phyloP scores from a whole-genome alignment of 306 rosid genomes.

The Rubus idaeus region DNA sequence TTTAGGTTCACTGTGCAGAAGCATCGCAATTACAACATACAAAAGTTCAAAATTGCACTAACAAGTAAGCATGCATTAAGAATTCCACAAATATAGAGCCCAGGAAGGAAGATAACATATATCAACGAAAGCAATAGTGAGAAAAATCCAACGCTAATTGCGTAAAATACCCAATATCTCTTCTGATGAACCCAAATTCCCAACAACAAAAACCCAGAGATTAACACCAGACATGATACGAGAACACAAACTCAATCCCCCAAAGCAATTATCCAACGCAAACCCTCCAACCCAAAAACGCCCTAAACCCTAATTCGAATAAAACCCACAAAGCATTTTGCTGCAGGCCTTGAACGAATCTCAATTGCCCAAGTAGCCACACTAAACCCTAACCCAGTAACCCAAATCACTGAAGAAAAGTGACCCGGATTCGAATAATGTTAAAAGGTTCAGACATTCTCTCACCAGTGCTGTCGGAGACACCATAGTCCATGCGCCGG shows the following conservation, averaged over 20 bases:
- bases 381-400: conserved; percentile 25
- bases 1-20: not conserved
- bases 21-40: not conserved
- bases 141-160: conserved; percentile 12
- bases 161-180: conserved; percentile 6
- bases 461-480: conserved; percentile 44
- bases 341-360: not conserved
- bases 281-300: not conserved
- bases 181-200: not conserved
- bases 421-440: not conserved
- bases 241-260: not conserved
- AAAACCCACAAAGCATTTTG: not conserved
- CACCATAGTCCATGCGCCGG: conserved; percentile 32
- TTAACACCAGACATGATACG: not conserved
- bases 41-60: not conserved
- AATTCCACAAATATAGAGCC: not conserved
- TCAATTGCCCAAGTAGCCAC: conserved; percentile 6
- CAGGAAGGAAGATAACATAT: not conserved
- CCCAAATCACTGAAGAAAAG: not conserved
- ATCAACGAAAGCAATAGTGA: not conserved
- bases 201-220: conserved; percentile 7
- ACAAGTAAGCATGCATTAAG: not conserved
- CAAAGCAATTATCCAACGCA: not conserved
- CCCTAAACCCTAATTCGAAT: conserved; percentile 10
- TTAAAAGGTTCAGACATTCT: not conserved